Percentiles rank a stretch among this genome's conserved stretches.
These are phyloP conservation scores for Ascochyta viciae-villosae DNA, from an alignment of 2,329 filamentous ascomycete genomes.

Conservation along the genomic window DNA sequence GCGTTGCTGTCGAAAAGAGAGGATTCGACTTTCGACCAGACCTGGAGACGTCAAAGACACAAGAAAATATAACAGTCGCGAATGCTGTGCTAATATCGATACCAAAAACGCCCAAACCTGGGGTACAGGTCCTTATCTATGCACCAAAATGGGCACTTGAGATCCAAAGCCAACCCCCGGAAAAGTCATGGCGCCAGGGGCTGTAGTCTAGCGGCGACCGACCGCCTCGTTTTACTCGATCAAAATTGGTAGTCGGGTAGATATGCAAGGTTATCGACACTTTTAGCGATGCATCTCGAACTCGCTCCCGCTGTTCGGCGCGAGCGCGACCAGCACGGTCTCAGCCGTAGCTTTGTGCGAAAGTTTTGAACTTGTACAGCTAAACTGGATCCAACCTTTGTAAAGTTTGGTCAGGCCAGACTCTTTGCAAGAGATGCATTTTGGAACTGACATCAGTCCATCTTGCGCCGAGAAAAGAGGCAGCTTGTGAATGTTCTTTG, in stretches of 20 bases:
- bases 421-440: background rate
- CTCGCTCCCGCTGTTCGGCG: slow-evolving; percentile 23
- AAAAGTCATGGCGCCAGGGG: slow-evolving; percentile 29
- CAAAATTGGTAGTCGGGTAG: slow-evolving; percentile 31
- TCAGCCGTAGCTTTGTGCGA: slow-evolving; percentile 9
- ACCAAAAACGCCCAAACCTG: slow-evolving; percentile 40
- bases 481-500: slow-evolving; percentile 1
- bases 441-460: background rate
- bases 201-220: slow-evolving; percentile 23
- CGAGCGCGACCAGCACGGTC: slow-evolving; percentile 16
- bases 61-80: background rate
- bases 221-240: slow-evolving; percentile 45
- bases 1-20: slow-evolving; percentile 20
- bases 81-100: slow-evolving; percentile 1
- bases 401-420: background rate
- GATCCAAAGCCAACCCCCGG: slow-evolving; percentile 22
- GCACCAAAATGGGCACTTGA: slow-evolving; percentile 25
- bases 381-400: background rate
- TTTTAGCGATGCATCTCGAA: slow-evolving; percentile 27
- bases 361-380: background rate
- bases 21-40: background rate
- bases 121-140: slow-evolving; percentile 48
- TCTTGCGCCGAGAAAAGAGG: background rate
- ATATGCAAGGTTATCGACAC: slow-evolving; percentile 40
- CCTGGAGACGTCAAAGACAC: background rate